phyloP scores from a whole-genome alignment of 2,329 filamentous ascomycete genomes.

The Fonsecaea pedrosoi region DNA sequence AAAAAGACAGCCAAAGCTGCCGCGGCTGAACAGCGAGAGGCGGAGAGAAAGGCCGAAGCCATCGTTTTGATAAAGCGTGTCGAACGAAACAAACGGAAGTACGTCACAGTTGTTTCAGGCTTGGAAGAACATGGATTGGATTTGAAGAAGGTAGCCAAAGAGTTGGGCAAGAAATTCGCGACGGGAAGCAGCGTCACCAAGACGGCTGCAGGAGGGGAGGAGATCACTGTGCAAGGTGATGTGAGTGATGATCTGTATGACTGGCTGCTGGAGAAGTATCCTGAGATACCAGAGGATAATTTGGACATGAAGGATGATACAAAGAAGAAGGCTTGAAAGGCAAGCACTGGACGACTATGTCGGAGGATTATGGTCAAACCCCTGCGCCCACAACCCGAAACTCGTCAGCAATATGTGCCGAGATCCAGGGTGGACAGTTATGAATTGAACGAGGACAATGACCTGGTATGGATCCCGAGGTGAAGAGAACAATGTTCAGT shows the following conservation, averaged over 20 bases:
- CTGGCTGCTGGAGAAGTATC: slow-evolving; percentile 85
- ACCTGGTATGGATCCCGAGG: not conserved
- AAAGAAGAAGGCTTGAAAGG: slow-evolving; percentile 68
- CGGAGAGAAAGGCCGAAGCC: slow-evolving; percentile 79
- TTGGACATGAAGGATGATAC: slow-evolving; percentile 97
- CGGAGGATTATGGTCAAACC: not conserved
- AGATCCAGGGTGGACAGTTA: not conserved
- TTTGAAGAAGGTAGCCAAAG: slow-evolving; percentile 94
- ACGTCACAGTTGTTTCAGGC: slow-evolving; percentile 88
- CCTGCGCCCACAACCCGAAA: not conserved
- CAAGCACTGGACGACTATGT: not conserved
- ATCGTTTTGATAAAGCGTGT: slow-evolving; percentile 94
- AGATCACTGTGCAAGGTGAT: slow-evolving; percentile 97
- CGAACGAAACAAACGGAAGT: slow-evolving; percentile 97
- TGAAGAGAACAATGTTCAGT: not conserved
- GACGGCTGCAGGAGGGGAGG: slow-evolving; percentile 81
- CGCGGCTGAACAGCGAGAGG: slow-evolving; percentile 80
- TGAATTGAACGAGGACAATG: not conserved
- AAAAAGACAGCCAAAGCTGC: slow-evolving; percentile 97
- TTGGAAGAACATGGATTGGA: slow-evolving; percentile 90
- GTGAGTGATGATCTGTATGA: slow-evolving; percentile 94
- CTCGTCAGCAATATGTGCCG: not conserved
- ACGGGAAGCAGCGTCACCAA: slow-evolving; percentile 94
- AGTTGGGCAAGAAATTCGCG: slow-evolving; percentile 98
- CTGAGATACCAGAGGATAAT: slow-evolving; percentile 88